Conservation (phyloP, 768 basidiomycete genomes). For the Suillus luteus region DNA sequence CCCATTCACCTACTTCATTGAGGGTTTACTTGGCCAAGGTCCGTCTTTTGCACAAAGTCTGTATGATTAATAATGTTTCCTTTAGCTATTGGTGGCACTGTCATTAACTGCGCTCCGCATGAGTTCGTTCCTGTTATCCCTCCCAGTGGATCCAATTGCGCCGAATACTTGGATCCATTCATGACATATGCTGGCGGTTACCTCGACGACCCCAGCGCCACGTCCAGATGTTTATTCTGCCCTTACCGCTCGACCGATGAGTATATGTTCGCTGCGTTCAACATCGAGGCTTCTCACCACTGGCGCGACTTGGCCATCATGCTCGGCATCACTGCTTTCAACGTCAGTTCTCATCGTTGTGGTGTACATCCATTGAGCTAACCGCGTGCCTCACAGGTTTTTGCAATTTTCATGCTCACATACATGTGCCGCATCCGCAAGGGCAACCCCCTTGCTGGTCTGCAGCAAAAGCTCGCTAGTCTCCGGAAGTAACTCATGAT, state of each 20-base stretch:
- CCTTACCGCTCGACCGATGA: conserved; percentile 55
- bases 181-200: conserved; percentile 48
- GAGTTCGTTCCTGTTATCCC: conserved; percentile 63
- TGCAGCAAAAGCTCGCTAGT: conserved; percentile 6
- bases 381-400: conserved; percentile 19
- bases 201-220: conserved; percentile 41
- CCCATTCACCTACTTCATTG: neutral
- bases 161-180: conserved; percentile 45
- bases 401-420: conserved; percentile 31
- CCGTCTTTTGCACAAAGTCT: conserved; percentile 15
- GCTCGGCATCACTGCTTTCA: conserved; percentile 44
- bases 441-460: conserved; percentile 13
- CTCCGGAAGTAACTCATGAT: neutral
- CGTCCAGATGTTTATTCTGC: conserved; percentile 53
- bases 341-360: conserved; percentile 35
- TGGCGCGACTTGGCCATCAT: conserved; percentile 54
- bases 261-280: conserved; percentile 48
- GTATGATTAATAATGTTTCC: neutral
- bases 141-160: conserved; percentile 49
- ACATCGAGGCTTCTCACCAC: conserved; percentile 54
- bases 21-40: conserved; percentile 41
- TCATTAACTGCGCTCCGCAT: conserved; percentile 54
- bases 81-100: conserved; percentile 51
- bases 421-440: conserved; percentile 34
- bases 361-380: neutral